These are phyloP conservation scores for Suaeda aralocaspica DNA, from an alignment of 148 eudicot species.

Conservation along the genomic window DNA sequence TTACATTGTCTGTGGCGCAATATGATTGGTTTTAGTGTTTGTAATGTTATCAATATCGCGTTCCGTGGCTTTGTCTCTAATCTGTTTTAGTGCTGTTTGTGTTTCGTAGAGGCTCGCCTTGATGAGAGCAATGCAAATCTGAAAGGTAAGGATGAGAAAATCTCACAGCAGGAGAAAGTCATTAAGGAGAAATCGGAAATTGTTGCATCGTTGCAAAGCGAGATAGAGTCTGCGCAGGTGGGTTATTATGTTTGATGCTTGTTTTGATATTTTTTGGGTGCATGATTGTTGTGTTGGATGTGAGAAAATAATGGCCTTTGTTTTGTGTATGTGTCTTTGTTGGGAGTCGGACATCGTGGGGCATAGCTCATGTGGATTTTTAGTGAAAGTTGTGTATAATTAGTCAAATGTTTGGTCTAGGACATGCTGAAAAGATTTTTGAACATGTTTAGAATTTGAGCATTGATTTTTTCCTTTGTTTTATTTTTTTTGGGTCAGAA, in stretches of 20 bases:
- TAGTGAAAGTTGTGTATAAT: background rate
- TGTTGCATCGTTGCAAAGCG: constrained; percentile 51
- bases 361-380: background rate
- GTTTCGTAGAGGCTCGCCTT: constrained; percentile 43
- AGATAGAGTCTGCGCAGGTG: constrained; percentile 56
- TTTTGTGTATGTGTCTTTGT: background rate
- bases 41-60: background rate
- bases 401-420: background rate
- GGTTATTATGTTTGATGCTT: constrained; percentile 17
- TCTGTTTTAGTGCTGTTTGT: background rate
- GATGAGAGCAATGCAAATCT: constrained; percentile 46
- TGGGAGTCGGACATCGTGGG: background rate
- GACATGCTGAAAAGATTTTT: background rate
- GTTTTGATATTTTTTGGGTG: background rate
- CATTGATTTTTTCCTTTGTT: background rate
- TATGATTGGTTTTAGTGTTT: background rate
- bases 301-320: background rate
- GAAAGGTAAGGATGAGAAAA: constrained; percentile 54
- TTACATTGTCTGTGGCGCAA: background rate
- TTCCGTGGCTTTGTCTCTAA: background rate
- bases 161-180: constrained; percentile 46
- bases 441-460: background rate
- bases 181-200: constrained; percentile 53
- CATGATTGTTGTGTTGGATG: background rate
- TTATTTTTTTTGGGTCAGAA: constrained; percentile 34